Evolutionary conservation across 208 protist genomes (phyloP), one percentile per base, ranked within the genome.

Genomic region (Leishmania tarentolae): DNA sequence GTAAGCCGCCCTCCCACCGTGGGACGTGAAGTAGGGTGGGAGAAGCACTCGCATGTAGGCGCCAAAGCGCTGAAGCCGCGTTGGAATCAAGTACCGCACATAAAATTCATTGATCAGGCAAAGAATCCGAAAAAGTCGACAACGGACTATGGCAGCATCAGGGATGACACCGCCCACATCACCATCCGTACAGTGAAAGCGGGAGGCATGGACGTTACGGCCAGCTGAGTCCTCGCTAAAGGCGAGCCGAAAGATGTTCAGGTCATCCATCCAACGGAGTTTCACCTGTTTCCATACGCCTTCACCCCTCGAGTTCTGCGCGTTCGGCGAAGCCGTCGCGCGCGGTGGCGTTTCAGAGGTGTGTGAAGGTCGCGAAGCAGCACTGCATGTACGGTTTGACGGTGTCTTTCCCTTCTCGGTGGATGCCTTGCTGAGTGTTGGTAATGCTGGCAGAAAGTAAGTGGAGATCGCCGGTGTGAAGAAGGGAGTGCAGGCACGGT

Each of bases 181-280:
- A 31, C 80, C 74, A 57, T 83, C 79, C 31, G 82, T 68, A 35
- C 76, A 74, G 52, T 80, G 73, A 6, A 76, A 84, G 42, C 81
- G 81, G 9, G 77, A 53, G 21, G 53, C 53, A 0, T 52, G 76
- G 0, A 19, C 37, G 37, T 0, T 57, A 37, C 76, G 72, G 46
- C 56, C 21, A 11, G 65, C 46, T 35, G 75, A 24, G 40, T 73
- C 5, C 13, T 66, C 40, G 50, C 77, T 73, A 21, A 90, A 78
- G 19, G 79, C 57, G 42, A 88, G 75, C 7, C 78, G 78, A 73
- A 88, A 88, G 11, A 86, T n/a, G 44, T 83, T 75, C 44, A 90
- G 53, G 79, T 90, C 87, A n/a, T 82, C 56, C 82, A 88, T 81
- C 87, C 87, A 90, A 9, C 81, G 80, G 46, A 76, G 59, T 65